Base-by-base conservation (phyloP, 495 filamentous ascomycete species). In the Neurospora sp. region DNA sequence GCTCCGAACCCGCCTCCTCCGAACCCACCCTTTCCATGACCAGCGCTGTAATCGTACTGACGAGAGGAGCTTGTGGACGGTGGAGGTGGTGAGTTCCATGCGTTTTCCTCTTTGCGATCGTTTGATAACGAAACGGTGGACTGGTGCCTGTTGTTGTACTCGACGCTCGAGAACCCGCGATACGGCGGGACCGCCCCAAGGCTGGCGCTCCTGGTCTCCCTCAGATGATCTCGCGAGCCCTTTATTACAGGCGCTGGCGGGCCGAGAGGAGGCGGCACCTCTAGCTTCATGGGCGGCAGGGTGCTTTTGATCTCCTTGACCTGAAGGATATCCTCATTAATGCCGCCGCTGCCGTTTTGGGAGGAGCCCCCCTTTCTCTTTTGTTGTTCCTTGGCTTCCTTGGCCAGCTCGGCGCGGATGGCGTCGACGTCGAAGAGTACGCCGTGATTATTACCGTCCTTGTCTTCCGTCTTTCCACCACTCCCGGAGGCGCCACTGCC, bases 351-450 rank as follows among this genome's bases (percentile, higher is more conserved):
- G 23, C 54, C 27, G 27, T 66, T 66, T 35, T 66, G 54, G 12
- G 54, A 35, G 27, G 11, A 6, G 20, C 10, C 0, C 16, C 46
- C 31, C 23, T 35, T 70, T 20, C 74, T 75, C 18, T 74, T 76
- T 23, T 76, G 39, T 48, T 85, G 85, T 75, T 96, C 91, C 40
- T 88, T 91, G 31, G 93, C 92, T 74, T 96, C 91, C 40, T 88
- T 91, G 35, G 93, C 92, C 10, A 99, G 82, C 77, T 97, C 94
- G 3, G 92, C 89, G 69, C 92, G 88, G 75, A 99, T 97, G 7
- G 96, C 96, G 77, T 99, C 96, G 70, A 98, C 90, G 78, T 99
- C 96, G 77, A 99, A 99, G 11, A 99, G 84, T 1, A 98, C 92
- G 70, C 84, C 84, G 70, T 87, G 81, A 42, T 88, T 86, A 71